Percentiles rank a stretch among this genome's conserved stretches.
Evolutionary conservation across 306 rosid genomes (phyloP).

Genomic region (Coriaria nepalensis): DNA sequence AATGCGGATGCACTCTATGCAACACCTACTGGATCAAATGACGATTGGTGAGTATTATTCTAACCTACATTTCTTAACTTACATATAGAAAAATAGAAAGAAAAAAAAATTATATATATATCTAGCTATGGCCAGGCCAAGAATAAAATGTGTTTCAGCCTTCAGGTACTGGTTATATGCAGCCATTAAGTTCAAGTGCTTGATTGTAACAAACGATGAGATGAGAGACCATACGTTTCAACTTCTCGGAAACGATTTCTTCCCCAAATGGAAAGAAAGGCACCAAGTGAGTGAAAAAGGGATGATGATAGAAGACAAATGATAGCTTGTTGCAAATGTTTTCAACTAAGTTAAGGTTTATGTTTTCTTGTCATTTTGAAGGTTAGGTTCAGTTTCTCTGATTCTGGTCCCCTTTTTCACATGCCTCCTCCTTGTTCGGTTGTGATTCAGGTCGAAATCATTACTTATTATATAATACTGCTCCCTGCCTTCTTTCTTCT

Average conservation of each 20-base stretch:
- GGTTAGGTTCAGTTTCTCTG: slow-evolving; percentile 77
- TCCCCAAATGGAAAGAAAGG: slow-evolving; percentile 96
- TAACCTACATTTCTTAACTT: not conserved
- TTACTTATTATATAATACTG: not conserved
- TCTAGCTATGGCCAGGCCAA: not conserved
- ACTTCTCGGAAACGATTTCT: slow-evolving; percentile 89
- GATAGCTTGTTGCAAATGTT: slow-evolving; percentile 4
- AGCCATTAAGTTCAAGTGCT: slow-evolving; percentile 87
- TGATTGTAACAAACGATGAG: slow-evolving; percentile 82
- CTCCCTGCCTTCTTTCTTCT: not conserved
- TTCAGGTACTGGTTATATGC: slow-evolving; percentile 99
- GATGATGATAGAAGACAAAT: slow-evolving; percentile 4
- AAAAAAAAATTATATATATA: not conserved
- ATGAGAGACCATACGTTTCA: slow-evolving; percentile 90
- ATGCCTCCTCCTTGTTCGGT: slow-evolving; percentile 94
- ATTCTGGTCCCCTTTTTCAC: slow-evolving; percentile 68
- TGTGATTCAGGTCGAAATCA: slow-evolving; percentile 59
- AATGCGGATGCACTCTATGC: slow-evolving; percentile 69
- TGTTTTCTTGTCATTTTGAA: slow-evolving; percentile 23
- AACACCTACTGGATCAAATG: slow-evolving; percentile 83
- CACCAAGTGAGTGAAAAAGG: slow-evolving; percentile 63
- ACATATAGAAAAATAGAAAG: not conserved
- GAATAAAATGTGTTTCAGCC: slow-evolving; percentile 39
- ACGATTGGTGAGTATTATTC: slow-evolving; percentile 63
- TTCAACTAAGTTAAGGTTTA: not conserved